These are phyloP conservation scores for Podila epigama DNA, from an alignment of 192 early-diverging fungal genomes.

Conservation along the genomic window DNA sequence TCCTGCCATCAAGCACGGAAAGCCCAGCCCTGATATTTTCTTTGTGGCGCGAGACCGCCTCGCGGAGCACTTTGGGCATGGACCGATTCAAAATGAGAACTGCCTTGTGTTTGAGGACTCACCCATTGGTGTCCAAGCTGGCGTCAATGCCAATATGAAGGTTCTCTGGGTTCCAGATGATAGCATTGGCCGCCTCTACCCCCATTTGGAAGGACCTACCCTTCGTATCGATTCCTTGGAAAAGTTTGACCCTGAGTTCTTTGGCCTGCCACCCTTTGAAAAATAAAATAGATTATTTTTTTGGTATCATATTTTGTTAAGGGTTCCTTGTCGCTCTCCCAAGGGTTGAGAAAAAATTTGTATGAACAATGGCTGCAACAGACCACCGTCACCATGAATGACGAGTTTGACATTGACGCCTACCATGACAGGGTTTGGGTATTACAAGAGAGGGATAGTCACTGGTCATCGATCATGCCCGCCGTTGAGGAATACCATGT, in stretches of 20 bases:
- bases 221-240: slow-evolving; percentile 67
- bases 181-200: slow-evolving; percentile 53
- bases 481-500: no score
- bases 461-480: not conserved
- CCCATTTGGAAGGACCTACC: slow-evolving; percentile 56
- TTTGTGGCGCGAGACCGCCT: slow-evolving; percentile 67
- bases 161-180: slow-evolving; percentile 92
- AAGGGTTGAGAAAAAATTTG: no score
- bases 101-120: slow-evolving; percentile 97
- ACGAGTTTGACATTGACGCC: no score
- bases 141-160: slow-evolving; percentile 80
- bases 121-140: slow-evolving; percentile 82
- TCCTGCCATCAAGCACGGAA: slow-evolving; percentile 74
- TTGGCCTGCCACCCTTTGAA: slow-evolving; percentile 63
- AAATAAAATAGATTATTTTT: not conserved
- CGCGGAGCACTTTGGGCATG: slow-evolving; percentile 32
- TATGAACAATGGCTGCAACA: no score
- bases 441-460: not conserved
- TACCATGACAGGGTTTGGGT: no score
- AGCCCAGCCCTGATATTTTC: slow-evolving; percentile 95
- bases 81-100: slow-evolving; percentile 58
- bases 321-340: no score
- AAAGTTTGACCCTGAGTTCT: slow-evolving; percentile 72
- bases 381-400: no score
- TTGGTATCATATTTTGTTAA: no score